Evolutionary conservation across 2,329 filamentous ascomycete species (phyloP).

Genomic region (Huntiella bhutanensis): DNA sequence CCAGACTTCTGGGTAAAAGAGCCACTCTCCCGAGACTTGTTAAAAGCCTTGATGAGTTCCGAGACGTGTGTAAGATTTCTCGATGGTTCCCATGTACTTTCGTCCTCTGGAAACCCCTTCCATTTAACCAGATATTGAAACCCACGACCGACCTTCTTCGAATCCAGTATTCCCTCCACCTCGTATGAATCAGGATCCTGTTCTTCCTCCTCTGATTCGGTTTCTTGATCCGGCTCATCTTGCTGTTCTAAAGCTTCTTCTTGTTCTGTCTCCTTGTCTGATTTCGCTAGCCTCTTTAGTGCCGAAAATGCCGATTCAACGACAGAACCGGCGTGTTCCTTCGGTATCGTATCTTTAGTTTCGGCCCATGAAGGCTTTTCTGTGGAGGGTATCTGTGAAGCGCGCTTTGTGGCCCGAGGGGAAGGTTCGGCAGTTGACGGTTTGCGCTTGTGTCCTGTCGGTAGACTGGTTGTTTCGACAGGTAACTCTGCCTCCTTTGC

Average conservation of each 20-base stretch:
- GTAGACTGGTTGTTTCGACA: too few species aligned
- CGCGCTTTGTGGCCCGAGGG: too few species aligned
- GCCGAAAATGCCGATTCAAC: not conserved
- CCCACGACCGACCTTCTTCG: constrained; percentile 20
- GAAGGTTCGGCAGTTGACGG: too few species aligned
- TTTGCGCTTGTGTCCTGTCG: too few species aligned
- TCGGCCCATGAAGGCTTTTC: too few species aligned
- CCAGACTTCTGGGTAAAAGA: too few species aligned
- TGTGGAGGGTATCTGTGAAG: too few species aligned
- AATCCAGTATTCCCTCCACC: constrained; percentile 28
- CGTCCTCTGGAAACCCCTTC: constrained; percentile 25
- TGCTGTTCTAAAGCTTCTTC: not conserved
- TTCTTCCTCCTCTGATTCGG: not conserved
- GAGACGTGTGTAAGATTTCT: constrained; percentile 24
- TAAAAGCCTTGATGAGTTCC: constrained; percentile 19
- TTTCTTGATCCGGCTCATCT: constrained; percentile 15
- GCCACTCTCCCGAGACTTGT: not conserved
- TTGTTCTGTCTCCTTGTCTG: not conserved
- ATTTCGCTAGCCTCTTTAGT: not conserved
- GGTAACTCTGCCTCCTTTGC: too few species aligned
- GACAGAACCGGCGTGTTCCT: too few species aligned
- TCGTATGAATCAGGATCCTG: constrained; percentile 21
- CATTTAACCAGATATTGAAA: constrained; percentile 33
- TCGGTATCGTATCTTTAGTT: too few species aligned
- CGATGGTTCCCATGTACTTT: constrained; percentile 37